Evolutionary conservation across 1,284 basidiomycete genomes (phyloP).

Genomic region (Sparassis latifolia): DNA sequence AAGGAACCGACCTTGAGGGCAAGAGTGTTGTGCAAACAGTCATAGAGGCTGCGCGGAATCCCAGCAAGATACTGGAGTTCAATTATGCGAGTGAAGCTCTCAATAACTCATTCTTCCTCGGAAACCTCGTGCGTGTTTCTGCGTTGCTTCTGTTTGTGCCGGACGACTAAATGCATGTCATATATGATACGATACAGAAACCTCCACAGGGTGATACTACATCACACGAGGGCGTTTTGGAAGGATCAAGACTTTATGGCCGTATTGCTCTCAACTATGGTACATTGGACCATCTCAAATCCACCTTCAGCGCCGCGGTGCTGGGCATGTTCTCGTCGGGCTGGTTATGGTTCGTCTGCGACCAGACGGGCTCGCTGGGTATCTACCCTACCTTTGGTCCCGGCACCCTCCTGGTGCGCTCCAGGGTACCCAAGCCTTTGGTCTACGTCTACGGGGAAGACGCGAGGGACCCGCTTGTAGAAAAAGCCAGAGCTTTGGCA

Average conservation of each 20-base stretch:
- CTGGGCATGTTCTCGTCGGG: slow-evolving; percentile 79
- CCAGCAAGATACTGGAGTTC: slow-evolving; percentile 68
- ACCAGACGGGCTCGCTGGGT: slow-evolving; percentile 57
- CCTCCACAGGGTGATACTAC: slow-evolving; percentile 36
- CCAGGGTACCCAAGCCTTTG: slow-evolving; percentile 23
- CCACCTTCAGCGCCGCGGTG: slow-evolving; percentile 70
- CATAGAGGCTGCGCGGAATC: slow-evolving; percentile 60
- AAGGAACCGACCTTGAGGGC: slow-evolving; percentile 29
- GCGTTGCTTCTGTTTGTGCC: not conserved
- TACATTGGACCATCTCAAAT: slow-evolving; percentile 65
- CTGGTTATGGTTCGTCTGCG: slow-evolving; percentile 84
- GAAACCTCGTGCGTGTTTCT: slow-evolving; percentile 61
- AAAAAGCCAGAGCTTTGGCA: not conserved
- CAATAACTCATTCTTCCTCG: slow-evolving; percentile 95
- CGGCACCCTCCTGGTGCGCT: slow-evolving; percentile 82
- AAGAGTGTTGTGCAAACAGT: slow-evolving; percentile 71
- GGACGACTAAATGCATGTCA: slow-evolving; percentile 1
- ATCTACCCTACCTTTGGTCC: slow-evolving; percentile 84
- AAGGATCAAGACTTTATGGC: slow-evolving; percentile 24
- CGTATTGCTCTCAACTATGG: slow-evolving; percentile 53
- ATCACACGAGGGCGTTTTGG: slow-evolving; percentile 34
- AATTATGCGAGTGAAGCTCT: slow-evolving; percentile 90
- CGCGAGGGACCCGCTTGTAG: too few relatives aligned
- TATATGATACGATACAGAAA: slow-evolving; percentile 31
- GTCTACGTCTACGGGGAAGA: not conserved